Conservation (phyloP, 192 early-diverging fungal species). For the Podila clonocystis region DNA sequence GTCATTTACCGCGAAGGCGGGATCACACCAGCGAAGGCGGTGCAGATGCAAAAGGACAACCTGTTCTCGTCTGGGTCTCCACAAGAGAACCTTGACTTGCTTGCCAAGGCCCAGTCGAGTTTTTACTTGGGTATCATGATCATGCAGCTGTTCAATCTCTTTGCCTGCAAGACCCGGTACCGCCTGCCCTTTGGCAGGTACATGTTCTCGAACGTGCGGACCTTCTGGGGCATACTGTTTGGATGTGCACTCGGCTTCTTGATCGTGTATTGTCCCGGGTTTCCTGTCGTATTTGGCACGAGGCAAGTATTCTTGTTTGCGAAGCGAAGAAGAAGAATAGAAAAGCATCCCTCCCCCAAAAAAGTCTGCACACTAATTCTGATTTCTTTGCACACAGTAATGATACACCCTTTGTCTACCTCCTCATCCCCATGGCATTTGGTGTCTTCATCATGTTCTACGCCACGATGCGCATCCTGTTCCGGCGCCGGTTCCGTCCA, state of each 20-base stretch:
- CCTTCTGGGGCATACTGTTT: conserved; percentile 71
- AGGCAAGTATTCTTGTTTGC: conserved; percentile 23
- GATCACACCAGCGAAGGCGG: conserved; percentile 72
- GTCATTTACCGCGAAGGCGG: conserved; percentile 70
- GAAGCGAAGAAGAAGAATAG: too few species aligned
- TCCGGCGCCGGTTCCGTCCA: conserved; percentile 71
- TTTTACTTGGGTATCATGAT: conserved; percentile 83
- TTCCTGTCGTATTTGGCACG: conserved; percentile 86
- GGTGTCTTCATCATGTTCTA: conserved; percentile 83
- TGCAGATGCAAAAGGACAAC: conserved; percentile 62
- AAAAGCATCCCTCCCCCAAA: too few species aligned
- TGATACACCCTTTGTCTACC: conserved; percentile 67
- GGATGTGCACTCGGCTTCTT: conserved; percentile 74
- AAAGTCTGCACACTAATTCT: too few species aligned
- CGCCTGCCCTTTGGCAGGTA: conserved; percentile 80
- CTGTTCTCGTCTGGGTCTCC: conserved; percentile 53
- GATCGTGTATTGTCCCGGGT: conserved; percentile 86
- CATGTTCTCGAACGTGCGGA: conserved; percentile 81
- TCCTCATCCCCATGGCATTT: conserved; percentile 88
- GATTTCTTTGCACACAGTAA: too few species aligned
- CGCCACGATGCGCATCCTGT: conserved; percentile 70
- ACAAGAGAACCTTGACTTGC: conserved; percentile 55
- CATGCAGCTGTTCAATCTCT: conserved; percentile 94
- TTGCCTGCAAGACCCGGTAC: conserved; percentile 87
- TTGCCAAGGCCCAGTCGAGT: conserved; percentile 82